Evolutionary conservation across 129 eudicot genomes (phyloP), one percentile per base, ranked within the genome.

Genomic region (Silybum marianum): DNA sequence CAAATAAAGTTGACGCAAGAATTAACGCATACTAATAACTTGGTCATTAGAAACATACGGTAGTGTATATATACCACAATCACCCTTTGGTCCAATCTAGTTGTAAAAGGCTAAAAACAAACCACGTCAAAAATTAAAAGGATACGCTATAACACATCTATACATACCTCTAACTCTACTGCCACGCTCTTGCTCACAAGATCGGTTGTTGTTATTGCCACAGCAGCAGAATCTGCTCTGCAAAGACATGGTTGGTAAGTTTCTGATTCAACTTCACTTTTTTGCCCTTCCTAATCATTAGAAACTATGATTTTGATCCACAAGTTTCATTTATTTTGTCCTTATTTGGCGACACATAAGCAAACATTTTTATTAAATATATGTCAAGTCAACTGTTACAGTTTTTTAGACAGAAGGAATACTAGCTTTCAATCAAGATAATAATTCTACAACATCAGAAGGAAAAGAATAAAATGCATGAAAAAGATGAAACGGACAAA

Each of bases 101-200:
- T 9, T 9, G 12, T 40, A 40, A 40, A 8, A 40, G 46, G 46
- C 46, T 40, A 40, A 40, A 40, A 40, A 8, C 46, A 40, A 40
- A 40, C 46, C 46, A 2, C 46, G 9, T 40, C 46, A 13, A 40
- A 40, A 40, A n/a, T 40, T 40, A 40, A 40, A 40, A 40, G 19
- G 21, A 51, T 51, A 42, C 32, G 63, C 22, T 40, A 8, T 39
- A 65, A 48, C 25, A 76, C n/a, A 14, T 77, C 79, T 58, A 73
- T 58, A 69, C 84, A 51, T 81, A 92, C 99, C 97, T 92, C 91
- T 23, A 85, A 84, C 84, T 95, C 97, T 42, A 90, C 84, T 54
- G 99, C 99, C 26, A 95, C 99, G 85, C 99, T 92, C 84, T 92
- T 95, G 89, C 97, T 92, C 74, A 92, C 97, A 81, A 95, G 99